These are phyloP conservation scores for Sordariomycetes sp. DNA, from an alignment of 2,329 filamentous ascomycete species.

Conservation along the genomic window DNA sequence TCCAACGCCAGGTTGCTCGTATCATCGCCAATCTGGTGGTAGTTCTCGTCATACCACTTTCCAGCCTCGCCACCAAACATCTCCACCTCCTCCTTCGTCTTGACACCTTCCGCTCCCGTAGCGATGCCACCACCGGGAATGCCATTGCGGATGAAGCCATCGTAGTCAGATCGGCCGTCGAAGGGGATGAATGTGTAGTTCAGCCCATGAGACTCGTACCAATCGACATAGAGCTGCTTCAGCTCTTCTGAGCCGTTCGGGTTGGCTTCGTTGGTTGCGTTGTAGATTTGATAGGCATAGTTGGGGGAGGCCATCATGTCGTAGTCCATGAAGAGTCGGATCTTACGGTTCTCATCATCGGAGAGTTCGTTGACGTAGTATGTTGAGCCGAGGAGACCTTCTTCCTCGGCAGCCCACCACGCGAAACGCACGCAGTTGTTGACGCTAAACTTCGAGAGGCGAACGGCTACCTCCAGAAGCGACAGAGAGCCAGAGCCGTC, in stretches of 20 bases:
- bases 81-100: slow-evolving; percentile 55
- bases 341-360: slow-evolving; percentile 49
- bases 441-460: slow-evolving; percentile 46
- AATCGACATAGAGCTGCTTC: slow-evolving; percentile 57
- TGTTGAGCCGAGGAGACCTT: slow-evolving; percentile 54
- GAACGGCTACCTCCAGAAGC: slow-evolving; percentile 52
- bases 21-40: slow-evolving; percentile 54
- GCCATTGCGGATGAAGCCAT: slow-evolving; percentile 62
- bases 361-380: slow-evolving; percentile 49
- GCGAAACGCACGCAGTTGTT: slow-evolving; percentile 59
- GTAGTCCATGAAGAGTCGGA: slow-evolving; percentile 61
- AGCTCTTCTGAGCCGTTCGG: slow-evolving; percentile 64
- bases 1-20: slow-evolving; percentile 47
- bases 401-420: slow-evolving; percentile 61
- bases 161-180: slow-evolving; percentile 73
- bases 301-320: slow-evolving; percentile 62
- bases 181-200: slow-evolving; percentile 66
- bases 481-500: slow-evolving; percentile 60
- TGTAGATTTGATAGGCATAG: slow-evolving; percentile 61
- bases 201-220: slow-evolving; percentile 51
- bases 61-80: slow-evolving; percentile 65
- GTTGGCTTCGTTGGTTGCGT: slow-evolving; percentile 60
- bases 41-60: slow-evolving; percentile 49
- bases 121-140: slow-evolving; percentile 70
- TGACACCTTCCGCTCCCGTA: slow-evolving; percentile 68